phyloP scores from a whole-genome alignment of 2,329 filamentous ascomycete genomes.

The Pyrenochaeta sp. region DNA sequence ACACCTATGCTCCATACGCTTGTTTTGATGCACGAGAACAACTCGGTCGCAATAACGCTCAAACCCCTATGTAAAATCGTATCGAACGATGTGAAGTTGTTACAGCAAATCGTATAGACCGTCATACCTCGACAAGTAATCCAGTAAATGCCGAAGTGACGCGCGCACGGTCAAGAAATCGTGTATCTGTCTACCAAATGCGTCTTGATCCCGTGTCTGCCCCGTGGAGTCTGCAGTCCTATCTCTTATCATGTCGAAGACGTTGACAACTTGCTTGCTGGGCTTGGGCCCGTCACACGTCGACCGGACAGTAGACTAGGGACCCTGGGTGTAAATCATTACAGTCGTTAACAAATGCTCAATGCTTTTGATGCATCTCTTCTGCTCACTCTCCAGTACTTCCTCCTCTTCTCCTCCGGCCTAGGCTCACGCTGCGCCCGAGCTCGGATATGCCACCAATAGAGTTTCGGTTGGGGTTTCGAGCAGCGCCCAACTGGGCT shows the following conservation, averaged over 20 bases:
- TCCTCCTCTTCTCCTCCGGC: slow-evolving; percentile 37
- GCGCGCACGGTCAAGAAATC: background rate
- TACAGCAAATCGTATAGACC: background rate
- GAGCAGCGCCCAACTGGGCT: slow-evolving; percentile 34
- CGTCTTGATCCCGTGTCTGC: background rate
- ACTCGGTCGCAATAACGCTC: background rate
- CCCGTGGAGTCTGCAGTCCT: background rate
- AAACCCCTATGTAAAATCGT: background rate
- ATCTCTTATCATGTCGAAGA: background rate
- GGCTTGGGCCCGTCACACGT: slow-evolving; percentile 12
- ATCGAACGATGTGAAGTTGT: background rate
- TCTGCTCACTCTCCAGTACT: slow-evolving; percentile 45
- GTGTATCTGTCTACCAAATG: too few relatives aligned
- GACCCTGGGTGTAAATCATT: slow-evolving; percentile 36
- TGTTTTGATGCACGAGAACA: background rate
- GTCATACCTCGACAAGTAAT: background rate
- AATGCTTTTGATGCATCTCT: slow-evolving; percentile 7
- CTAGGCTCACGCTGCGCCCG: slow-evolving; percentile 39
- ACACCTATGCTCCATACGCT: background rate
- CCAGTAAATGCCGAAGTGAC: background rate
- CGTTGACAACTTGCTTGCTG: background rate
- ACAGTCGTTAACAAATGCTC: slow-evolving; percentile 33
- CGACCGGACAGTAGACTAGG: slow-evolving; percentile 31
- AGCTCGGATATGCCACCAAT: slow-evolving; percentile 37
- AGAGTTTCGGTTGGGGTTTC: slow-evolving; percentile 39